A percentile compares a stretch with the other conserved stretches of the same genome.
Conservation (phyloP, 176 grass and related monocot genomes). For the Zoysia japonica region DNA sequence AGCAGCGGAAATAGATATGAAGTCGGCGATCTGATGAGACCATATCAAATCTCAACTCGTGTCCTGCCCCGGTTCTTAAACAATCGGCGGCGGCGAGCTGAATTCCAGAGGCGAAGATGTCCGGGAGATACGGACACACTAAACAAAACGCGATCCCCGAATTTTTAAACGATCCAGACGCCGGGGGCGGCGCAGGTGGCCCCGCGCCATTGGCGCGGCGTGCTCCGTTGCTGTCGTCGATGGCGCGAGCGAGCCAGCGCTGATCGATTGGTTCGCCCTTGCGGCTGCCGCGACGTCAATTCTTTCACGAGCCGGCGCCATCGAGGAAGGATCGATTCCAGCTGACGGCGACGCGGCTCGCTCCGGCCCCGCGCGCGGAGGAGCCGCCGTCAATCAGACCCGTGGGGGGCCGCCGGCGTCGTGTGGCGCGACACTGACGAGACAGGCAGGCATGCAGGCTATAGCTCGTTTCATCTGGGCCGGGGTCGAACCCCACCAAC, state of each 20-base stretch:
- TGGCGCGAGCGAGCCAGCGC: not conserved
- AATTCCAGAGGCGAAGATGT: constrained; percentile 30
- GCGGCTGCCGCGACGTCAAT: not conserved
- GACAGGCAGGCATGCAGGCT: not conserved
- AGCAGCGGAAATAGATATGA: not conserved
- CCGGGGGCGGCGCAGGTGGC: constrained; percentile 7
- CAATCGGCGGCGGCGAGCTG: constrained; percentile 5
- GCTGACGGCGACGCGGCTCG: constrained; percentile 8
- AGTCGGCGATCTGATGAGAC: too few relatives aligned
- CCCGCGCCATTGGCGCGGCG: constrained; percentile 33
- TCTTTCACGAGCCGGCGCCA: constrained; percentile 1
- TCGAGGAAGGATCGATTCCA: not conserved
- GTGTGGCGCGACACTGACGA: not conserved
- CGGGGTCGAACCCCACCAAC: too few relatives aligned
- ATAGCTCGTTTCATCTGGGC: not conserved
- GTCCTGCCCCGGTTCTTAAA: not conserved
- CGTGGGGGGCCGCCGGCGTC: not conserved
- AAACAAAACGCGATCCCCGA: not conserved
- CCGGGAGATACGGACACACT: constrained; percentile 43
- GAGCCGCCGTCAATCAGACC: constrained; percentile 25
- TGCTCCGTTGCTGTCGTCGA: constrained; percentile 1
- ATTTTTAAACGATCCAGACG: not conserved
- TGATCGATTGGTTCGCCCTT: constrained; percentile 33
- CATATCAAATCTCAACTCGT: too few relatives aligned
- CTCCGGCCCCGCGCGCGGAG: not conserved